Conservation (phyloP, 2,329 filamentous ascomycete genomes). For the Botrytis galanthina region DNA sequence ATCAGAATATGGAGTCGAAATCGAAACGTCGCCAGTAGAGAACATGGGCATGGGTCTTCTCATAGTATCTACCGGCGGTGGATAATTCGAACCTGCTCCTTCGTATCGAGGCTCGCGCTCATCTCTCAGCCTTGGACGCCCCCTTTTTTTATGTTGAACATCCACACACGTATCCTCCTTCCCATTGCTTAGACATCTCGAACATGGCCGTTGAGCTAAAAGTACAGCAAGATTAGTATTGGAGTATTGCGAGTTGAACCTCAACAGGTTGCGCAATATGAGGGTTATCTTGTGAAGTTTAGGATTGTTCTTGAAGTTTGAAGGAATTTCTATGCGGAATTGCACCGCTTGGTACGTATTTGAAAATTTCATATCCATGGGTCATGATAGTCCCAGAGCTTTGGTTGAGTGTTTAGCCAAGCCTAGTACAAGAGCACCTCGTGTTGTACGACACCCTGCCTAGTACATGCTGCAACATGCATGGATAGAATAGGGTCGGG, state of each 20-base stretch:
- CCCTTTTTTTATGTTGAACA: conserved; percentile 83
- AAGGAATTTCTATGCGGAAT: neutral
- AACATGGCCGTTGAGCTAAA: conserved; percentile 72
- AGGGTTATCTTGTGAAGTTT: neutral
- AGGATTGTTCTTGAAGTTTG: neutral
- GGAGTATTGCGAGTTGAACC: neutral
- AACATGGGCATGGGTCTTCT: conserved; percentile 53
- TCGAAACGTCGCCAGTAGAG: conserved; percentile 43
- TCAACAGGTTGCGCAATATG: neutral
- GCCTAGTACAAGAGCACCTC: conserved; percentile 4
- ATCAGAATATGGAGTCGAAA: conserved; percentile 46
- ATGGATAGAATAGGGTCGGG: neutral
- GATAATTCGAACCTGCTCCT: conserved; percentile 34
- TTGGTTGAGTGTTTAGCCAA: conserved; percentile 3
- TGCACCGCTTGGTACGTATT: neutral
- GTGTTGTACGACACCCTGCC: conserved; percentile 9
- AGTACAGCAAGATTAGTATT: conserved; percentile 22
- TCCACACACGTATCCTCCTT: conserved; percentile 80
- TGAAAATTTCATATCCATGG: conserved; percentile 5
- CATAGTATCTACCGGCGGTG: conserved; percentile 33
- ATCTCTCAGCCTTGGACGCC: conserved; percentile 73
- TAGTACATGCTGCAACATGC: conserved; percentile 15
- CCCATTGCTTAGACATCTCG: conserved; percentile 72
- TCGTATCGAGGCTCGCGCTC: conserved; percentile 63
- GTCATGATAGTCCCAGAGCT: neutral